Evolutionary conservation across 345 rosid genomes (phyloP), one percentile per base, ranked within the genome.

Genomic region (Gossypium anomalum): DNA sequence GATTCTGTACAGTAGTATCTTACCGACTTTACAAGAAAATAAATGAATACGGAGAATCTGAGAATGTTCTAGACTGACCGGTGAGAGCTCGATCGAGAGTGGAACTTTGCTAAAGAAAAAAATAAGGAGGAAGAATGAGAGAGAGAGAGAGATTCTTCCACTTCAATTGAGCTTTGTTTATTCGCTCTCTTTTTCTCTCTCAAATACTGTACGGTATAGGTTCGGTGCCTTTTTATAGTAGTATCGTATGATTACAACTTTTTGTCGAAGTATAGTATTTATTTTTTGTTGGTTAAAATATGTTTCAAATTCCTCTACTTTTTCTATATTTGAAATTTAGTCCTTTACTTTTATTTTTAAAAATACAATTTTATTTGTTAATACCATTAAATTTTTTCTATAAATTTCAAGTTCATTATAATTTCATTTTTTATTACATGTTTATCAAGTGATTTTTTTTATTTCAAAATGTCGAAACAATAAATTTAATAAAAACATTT

Each of bases 1-100:
- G 65, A 7, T 58, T 58, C 85, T 86, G 81, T 87, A 87, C 91
- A 84, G 86, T 79, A 64, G n/a, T 69, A 22, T 72, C 81, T 58
- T 38, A 45, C 70, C 19, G 73, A 80, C 76, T 78, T 65, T 49
- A 77, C 78, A 75, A 29, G 55, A 16, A 45, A 41, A 57, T 72
- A 67, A 76, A 63, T 48, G 55, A 3, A 61, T 45, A 74, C 76
- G 45, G 67, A 69, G 72, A 53, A 71, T 73, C 25, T 15, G 1
- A 15, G 53, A 70, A 78, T 34, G 81, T 55, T 70, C 44, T 23
- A 70, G 51, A 64, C 59, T 43, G 63, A 78, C 77, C 77, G 53
- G 61, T 62, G 78, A 76, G 72, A 74, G 70, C 49, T 74, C 58
- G 80, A 77, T 80, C 75, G 75, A 73, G 4, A 2, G 58, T 14